Evolutionary conservation across 2,329 filamentous ascomycete species (phyloP).

Genomic region (Aureobasidium vineae): DNA sequence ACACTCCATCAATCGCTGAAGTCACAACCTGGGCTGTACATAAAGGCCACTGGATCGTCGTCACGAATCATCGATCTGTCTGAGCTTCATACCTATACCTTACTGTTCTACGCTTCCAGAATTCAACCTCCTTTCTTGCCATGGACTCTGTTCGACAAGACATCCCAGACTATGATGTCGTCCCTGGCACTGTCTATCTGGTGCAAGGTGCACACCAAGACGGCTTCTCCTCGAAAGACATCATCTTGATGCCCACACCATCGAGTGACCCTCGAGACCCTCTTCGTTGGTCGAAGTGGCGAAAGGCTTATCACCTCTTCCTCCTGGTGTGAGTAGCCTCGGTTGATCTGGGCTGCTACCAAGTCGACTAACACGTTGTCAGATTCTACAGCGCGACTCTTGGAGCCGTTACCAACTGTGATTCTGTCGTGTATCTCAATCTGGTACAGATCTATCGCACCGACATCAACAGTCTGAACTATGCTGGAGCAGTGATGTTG

Average conservation of each 20-base stretch:
- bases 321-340: slow-evolving; percentile 24
- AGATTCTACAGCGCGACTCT: slow-evolving; percentile 28
- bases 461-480: slow-evolving; percentile 27
- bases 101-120: not conserved
- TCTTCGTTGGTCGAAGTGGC: slow-evolving; percentile 28
- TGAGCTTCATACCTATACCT: not conserved
- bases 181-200: slow-evolving; percentile 28
- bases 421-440: slow-evolving; percentile 29
- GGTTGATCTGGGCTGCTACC: not conserved
- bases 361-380: not conserved
- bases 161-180: slow-evolving; percentile 27
- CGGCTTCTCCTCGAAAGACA: slow-evolving; percentile 25
- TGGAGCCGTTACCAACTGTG: slow-evolving; percentile 31
- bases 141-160: slow-evolving; percentile 18
- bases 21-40: not conserved
- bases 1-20: not conserved
- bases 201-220: slow-evolving; percentile 17
- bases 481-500: slow-evolving; percentile 23
- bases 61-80: too few relatives aligned
- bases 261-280: slow-evolving; percentile 28
- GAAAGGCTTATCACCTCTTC: slow-evolving; percentile 28
- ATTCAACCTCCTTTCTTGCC: not conserved
- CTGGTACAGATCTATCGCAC: slow-evolving; percentile 26
- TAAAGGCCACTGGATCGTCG: slow-evolving; percentile 1
- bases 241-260: slow-evolving; percentile 29